phyloP scores from a whole-genome alignment of 768 basidiomycete genomes.

The Crassisporium funariophilum region DNA sequence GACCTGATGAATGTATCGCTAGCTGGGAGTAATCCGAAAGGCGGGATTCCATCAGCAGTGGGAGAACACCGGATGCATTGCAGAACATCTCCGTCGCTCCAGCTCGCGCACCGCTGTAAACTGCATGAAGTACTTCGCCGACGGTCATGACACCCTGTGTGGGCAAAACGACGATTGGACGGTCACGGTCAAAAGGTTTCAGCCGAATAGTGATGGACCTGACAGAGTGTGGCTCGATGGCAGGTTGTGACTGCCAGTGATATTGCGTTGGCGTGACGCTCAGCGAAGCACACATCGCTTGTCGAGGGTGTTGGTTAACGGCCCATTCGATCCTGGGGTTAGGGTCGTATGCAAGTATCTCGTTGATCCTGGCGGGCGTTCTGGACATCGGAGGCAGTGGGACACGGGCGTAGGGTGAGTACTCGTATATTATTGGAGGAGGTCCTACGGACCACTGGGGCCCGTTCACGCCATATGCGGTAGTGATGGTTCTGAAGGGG shows the following conservation, averaged over 20 bases:
- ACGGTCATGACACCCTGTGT: constrained; percentile 17
- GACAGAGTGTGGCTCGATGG: constrained; percentile 4
- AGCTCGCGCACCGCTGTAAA: constrained; percentile 15
- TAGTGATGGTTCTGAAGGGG: constrained; percentile 12
- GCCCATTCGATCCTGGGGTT: constrained; percentile 2
- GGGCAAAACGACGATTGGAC: constrained; percentile 16
- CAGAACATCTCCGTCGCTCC: constrained; percentile 10
- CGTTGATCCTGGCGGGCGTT: constrained; percentile 6
- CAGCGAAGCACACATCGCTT: constrained; percentile 7
- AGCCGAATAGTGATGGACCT: constrained; percentile 15
- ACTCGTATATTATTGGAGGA: constrained; percentile 16
- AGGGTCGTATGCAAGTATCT: constrained; percentile 9
- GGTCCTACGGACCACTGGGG: constrained; percentile 24
- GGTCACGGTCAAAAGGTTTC: constrained; percentile 11
- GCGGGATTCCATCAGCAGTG: constrained; percentile 2
- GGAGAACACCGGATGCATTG: constrained; percentile 6
- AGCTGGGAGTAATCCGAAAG: constrained; percentile 1
- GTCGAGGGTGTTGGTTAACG: constrained; percentile 6
- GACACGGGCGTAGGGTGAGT: constrained; percentile 19
- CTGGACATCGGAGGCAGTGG: constrained; percentile 17
- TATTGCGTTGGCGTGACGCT: constrained; percentile 5
- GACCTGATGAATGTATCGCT: not conserved
- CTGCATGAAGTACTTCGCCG: constrained; percentile 17
- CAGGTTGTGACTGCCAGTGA: constrained; percentile 21
- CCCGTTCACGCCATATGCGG: constrained; percentile 21